Percentiles rank a stretch among this genome's conserved stretches.
These are phyloP conservation scores for Penicillium fimorum DNA, from an alignment of 495 filamentous ascomycete genomes.

Conservation along the genomic window DNA sequence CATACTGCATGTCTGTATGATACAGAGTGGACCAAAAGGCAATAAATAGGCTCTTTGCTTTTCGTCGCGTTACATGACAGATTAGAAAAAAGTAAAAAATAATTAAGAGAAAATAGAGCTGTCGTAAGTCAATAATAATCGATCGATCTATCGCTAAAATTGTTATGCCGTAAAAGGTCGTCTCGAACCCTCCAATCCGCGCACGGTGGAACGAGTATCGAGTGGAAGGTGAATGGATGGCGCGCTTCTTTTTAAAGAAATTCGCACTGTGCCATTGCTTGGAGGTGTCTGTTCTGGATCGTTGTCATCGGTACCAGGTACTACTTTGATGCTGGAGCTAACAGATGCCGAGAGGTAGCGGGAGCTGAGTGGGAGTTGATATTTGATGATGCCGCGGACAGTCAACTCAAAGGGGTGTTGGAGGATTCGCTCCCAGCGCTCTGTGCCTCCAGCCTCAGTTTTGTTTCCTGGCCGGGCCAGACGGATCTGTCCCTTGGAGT, in stretches of 20 bases:
- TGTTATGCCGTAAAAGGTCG: conserved; percentile 32
- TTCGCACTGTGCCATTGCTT: conserved; percentile 31
- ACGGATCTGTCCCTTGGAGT: conserved; percentile 78
- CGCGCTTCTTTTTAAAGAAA: conserved; percentile 10
- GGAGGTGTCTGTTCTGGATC: conserved; percentile 17
- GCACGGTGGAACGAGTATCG: conserved; percentile 7
- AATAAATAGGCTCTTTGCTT: conserved; percentile 12
- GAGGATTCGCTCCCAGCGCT: conserved; percentile 88
- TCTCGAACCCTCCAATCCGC: conserved; percentile 16
- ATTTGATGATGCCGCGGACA: conserved; percentile 83
- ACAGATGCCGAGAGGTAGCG: conserved; percentile 56
- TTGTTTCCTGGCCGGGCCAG: conserved; percentile 81
- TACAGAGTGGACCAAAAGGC: background rate
- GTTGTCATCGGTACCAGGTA: conserved; percentile 44
- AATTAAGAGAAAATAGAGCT: conserved; percentile 13
- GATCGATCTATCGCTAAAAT: conserved; percentile 31
- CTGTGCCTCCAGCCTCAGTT: conserved; percentile 79
- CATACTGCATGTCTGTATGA: background rate
- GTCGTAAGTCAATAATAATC: conserved; percentile 26
- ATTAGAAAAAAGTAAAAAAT: conserved; percentile 12
- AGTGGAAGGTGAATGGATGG: conserved; percentile 13
- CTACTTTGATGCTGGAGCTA: conserved; percentile 50
- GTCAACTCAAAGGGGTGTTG: conserved; percentile 90
- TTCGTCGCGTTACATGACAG: conserved; percentile 17
- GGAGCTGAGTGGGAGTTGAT: conserved; percentile 79